Base-by-base conservation (phyloP, 1,284 basidiomycete genomes). In the Apiotrichum domesticum region DNA sequence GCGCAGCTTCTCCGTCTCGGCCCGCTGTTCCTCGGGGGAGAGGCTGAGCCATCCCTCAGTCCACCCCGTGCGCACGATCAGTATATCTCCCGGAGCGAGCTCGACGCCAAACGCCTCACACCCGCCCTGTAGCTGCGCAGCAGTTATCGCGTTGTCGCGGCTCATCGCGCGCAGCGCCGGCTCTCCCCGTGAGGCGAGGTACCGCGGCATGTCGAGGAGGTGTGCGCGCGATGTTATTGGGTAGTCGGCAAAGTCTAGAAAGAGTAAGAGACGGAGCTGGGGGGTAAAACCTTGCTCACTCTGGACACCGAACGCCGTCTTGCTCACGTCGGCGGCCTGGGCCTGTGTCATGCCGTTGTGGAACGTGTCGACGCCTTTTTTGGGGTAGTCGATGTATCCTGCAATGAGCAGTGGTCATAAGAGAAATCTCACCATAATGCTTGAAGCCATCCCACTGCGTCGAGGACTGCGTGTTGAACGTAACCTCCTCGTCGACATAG, bases 371-470 rank as follows among this genome's bases (percentile, higher is more conserved):
- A 54, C 32, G 34, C 58, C 58, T 52, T 59, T 47, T 41, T 53
- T 11, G n/a, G 58, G 58, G 35, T 54, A 59, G 52, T 59, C 48
- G 46, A 45, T 42, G 49, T 51, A 41, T 21, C 21, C 21, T 21
- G 21, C 21, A 21, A 21, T 21, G 21, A 21, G 21, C 21, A 21
- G 21, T 21, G 21, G 21, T 21, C 21, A 21, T 21, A 21, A 21
- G 21, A 21, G 21, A 21, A 21, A 21, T 21, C 21, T 21, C 21
- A 13, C 47, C 47, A 66, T 66, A 73, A 62, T 77, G 75, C 11
- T 72, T 59, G 50, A 75, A 68, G 3, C 75, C 74, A 55, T 78
- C 76, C 74, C 75, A 76, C 52, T 78, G 78, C 4, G 74, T 72
- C n/a, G 73, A 73, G 13, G 62, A 61, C 61, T 78, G 76, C 1